A percentile compares a stretch with the other conserved stretches of the same genome.
These are phyloP conservation scores for Sporothrix humicola DNA, from an alignment of 2,329 filamentous ascomycete species.

Conservation along the genomic window DNA sequence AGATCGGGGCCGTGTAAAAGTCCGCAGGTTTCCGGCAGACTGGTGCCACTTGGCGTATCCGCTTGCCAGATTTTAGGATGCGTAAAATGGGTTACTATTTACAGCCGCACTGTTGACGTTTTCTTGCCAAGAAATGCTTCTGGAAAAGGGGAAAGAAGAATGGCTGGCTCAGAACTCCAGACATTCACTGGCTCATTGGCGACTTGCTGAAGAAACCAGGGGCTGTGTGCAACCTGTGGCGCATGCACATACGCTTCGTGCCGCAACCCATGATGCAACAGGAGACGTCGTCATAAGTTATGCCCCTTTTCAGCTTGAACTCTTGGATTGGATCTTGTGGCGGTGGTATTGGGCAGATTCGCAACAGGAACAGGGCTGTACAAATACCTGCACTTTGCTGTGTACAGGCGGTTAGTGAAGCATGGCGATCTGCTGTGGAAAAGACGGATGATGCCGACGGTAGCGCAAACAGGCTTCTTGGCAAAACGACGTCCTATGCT, in stretches of 20 bases:
- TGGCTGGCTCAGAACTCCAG: not conserved
- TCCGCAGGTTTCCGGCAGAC: not conserved
- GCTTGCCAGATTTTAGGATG: not conserved
- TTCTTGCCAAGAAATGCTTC: not conserved
- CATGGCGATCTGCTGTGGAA: constrained; percentile 3
- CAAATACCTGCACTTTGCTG: not conserved
- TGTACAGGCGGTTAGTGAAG: not conserved
- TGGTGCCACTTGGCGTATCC: not conserved
- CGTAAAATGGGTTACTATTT: not conserved
- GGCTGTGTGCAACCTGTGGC: constrained; percentile 12
- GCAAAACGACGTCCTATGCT: not conserved
- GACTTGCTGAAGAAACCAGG: not conserved
- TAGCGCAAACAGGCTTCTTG: constrained; percentile 20
- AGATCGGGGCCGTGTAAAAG: not conserved
- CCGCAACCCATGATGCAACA: constrained; percentile 8
- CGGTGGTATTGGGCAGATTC: too few relatives aligned
- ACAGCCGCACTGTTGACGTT: not conserved
- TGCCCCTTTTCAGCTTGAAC: not conserved
- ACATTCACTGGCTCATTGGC: not conserved
- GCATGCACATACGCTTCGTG: not conserved
- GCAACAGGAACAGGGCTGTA: not conserved
- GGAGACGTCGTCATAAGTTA: not conserved
- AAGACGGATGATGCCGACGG: constrained; percentile 18
- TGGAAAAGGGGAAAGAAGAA: not conserved
- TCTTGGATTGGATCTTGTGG: too few relatives aligned